A percentile compares a stretch with the other conserved stretches of the same genome.
Evolutionary conservation across 106 monocot species (phyloP).

Genomic region (Allium sativum): DNA sequence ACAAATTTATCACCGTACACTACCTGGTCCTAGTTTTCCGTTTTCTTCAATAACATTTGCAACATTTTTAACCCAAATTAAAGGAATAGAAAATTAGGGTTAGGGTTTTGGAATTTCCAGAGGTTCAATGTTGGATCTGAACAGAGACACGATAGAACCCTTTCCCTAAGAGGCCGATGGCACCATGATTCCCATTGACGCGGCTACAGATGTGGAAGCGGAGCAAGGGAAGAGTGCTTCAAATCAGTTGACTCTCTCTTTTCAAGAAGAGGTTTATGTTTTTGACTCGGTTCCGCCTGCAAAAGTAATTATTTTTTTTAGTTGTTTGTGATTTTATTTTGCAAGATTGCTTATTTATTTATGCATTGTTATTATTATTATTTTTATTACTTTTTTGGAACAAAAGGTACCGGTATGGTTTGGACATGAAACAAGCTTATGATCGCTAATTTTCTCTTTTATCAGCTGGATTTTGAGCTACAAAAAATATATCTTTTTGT

Average conservation of each 20-base stretch:
- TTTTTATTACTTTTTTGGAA: neutral
- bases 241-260: constrained; percentile 70
- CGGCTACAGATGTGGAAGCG: neutral
- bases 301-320: constrained; percentile 26
- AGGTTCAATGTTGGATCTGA: constrained; percentile 5
- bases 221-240: neutral
- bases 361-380: too few relatives aligned
- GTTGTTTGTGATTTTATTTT: neutral
- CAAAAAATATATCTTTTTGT: too few relatives aligned
- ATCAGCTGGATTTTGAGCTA: too few relatives aligned
- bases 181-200: neutral
- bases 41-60: neutral
- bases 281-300: constrained; percentile 69
- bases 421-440: neutral
- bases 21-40: neutral
- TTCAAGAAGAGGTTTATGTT: constrained; percentile 76
- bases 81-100: neutral
- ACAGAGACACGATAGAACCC: neutral
- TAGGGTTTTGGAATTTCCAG: constrained; percentile 5
- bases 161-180: neutral
- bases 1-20: too few relatives aligned
- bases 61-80: too few relatives aligned
- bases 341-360: too few relatives aligned
- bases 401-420: neutral
- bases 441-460: too few relatives aligned